Percentiles rank a stretch among this genome's conserved stretches.
These are phyloP conservation scores for Blastobotrys raffinosifermentans DNA, from an alignment of 1,139 yeast genomes.

Conservation along the genomic window DNA sequence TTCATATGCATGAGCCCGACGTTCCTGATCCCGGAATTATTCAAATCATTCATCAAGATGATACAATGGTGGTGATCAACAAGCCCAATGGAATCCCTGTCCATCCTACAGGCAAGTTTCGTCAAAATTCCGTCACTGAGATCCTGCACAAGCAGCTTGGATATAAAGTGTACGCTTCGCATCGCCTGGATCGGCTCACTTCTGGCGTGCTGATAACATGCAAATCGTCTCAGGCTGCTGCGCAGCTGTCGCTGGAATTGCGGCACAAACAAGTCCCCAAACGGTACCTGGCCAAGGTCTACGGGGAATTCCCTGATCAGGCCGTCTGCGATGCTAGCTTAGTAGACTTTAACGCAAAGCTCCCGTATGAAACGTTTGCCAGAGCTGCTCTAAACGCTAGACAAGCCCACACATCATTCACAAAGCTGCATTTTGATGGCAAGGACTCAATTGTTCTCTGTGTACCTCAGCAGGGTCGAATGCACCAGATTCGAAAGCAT, in stretches of 20 bases:
- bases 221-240: constrained; percentile 72
- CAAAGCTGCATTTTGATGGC: constrained; percentile 22
- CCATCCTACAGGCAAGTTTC: constrained; percentile 89
- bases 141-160: constrained; percentile 18
- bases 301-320: constrained; percentile 64
- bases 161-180: constrained; percentile 17
- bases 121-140: constrained; percentile 60
- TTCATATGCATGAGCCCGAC: constrained; percentile 88
- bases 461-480: constrained; percentile 80
- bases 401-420: constrained; percentile 36
- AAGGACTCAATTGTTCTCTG: constrained; percentile 58
- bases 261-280: constrained; percentile 68
- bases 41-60: constrained; percentile 67
- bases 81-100: constrained; percentile 88
- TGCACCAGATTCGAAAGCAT: constrained; percentile 93
- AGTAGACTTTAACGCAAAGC: constrained; percentile 64
- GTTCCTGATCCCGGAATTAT: constrained; percentile 53
- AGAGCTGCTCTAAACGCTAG: constrained; percentile 56
- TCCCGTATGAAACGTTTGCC: constrained; percentile 41
- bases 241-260: constrained; percentile 61
- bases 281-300: constrained; percentile 79
- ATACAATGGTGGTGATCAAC: constrained; percentile 72
- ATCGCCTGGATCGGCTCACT: constrained; percentile 81
- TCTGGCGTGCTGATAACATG: constrained; percentile 92
- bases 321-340: constrained; percentile 57